Percentiles rank a stretch among this genome's conserved stretches.
Evolutionary conservation across 1,139 yeast species (phyloP).

Genomic region (Scheffersomyces segobiensis): DNA sequence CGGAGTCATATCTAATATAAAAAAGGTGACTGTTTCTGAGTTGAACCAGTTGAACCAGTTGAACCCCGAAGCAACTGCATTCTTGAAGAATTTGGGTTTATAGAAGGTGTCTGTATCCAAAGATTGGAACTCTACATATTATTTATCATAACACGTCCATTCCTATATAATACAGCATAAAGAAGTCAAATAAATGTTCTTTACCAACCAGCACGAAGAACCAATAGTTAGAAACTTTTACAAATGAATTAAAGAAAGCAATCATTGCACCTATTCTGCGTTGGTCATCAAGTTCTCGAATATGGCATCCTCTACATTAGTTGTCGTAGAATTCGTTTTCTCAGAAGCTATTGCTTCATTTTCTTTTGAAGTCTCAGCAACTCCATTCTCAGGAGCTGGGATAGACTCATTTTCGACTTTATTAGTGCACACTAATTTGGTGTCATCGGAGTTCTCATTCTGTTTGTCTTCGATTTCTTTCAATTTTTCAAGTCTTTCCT

Average conservation of each 20-base stretch:
- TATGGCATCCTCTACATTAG: neutral
- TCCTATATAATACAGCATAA: neutral
- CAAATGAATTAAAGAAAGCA: neutral
- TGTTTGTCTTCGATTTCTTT: conserved; percentile 36
- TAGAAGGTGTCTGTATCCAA: neutral
- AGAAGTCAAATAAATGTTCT: neutral
- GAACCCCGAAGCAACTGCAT: conserved; percentile 16
- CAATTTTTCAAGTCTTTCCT: conserved; percentile 58
- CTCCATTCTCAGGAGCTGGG: neutral
- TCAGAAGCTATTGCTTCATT: neutral
- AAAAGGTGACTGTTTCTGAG: conserved; percentile 30
- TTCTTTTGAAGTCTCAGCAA: neutral
- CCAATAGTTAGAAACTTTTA: neutral
- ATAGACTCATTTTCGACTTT: neutral
- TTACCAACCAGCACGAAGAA: neutral
- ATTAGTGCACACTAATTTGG: neutral
- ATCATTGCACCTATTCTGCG: neutral
- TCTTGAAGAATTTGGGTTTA: conserved; percentile 10
- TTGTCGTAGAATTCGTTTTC: neutral
- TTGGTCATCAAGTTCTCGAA: neutral
- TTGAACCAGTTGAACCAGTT: conserved; percentile 32
- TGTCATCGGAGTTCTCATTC: neutral
- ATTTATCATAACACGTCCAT: conserved; percentile 1
- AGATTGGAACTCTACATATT: neutral
- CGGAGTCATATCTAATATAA: conserved; percentile 31